Evolutionary conservation across 2,329 filamentous ascomycete species (phyloP), one percentile per base, ranked within the genome.

Genomic region (Sporothrix curviconia): DNA sequence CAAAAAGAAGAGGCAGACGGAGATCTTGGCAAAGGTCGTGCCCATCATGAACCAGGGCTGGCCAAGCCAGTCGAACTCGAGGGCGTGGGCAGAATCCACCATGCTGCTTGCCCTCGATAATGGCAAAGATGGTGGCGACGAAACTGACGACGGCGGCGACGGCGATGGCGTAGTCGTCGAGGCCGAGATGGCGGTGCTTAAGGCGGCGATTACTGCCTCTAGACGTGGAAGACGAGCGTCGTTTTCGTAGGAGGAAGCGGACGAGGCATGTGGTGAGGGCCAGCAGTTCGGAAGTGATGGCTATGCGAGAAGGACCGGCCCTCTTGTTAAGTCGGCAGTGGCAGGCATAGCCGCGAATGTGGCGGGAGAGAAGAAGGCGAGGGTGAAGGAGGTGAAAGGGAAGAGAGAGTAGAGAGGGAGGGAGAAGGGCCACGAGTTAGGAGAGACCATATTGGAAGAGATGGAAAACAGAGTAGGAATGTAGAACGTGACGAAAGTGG

Each of bases 11-110:
- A 74, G 64, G 51, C 68, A 72, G 40, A 73, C 69, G 32, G 72
- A 70, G 24, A 71, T 68, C 61, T 72, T 70, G 65, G 66, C 67
- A 44, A 72, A 62, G 0, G 71, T 69, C 7, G 67, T 66, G 49
- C 65, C 66, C 64, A 71, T 66, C 55, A 69, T 66, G 34, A 71
- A 65, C 69, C 70, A 72, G 3, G 71, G 70, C 61, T 70, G 69
- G 6, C 68, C 67, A 0, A 72, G 63, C 51, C 69, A 68, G 59
- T 70, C 64, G 61, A 69, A 71, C 52, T 70, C 63, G 17, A 72
- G 55, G 19, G 70, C 70, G 6, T 63, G 63, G 15, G 59, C 47
- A 0, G 63, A 47, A 39, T 67, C 61, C 2, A 59, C 51, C 32
- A 66, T 64, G 34, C 65, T 67, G 51, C 56, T 61, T n/a, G 32